Base-by-base conservation (phyloP, 345 rosid species). In the Anastatica hierochuntica region DNA sequence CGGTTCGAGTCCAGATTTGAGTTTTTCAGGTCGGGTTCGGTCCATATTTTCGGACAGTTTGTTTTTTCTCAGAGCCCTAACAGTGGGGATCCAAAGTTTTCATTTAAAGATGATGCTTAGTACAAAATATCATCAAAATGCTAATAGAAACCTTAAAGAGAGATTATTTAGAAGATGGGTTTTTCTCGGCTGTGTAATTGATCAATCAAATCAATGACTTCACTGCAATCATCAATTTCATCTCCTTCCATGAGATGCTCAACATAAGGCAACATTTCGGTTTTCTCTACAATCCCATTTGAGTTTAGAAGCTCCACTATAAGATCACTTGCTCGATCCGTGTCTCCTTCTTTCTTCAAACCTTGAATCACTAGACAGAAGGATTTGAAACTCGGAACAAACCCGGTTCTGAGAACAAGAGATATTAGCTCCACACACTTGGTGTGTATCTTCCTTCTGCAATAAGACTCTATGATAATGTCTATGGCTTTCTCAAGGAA, bases 351-450 rank as follows among this genome's bases (percentile, higher is more conserved):
- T 10, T 43, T 45, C 36, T 53, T 49, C 53, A 70, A 49, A 19
- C 80, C 60, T 44, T 60, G 67, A 64, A 78, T 60, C 62, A 76
- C 60, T 43, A 57, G 49, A 42, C 67, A 56, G 30, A 68, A 73
- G 21, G 76, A 62, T 41, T 64, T 68, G 31, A 76, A 71, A 37
- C 74, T 59, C 11, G 81, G 79, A 30, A 59, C 35, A 43, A 56
- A 76, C 31, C 84, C 75, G 13, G 39, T 30, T 10, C 31, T 20
- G 7, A 79, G 51, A 35, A 71, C 56, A 38, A 45, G 34, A 1
- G 52, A 36, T 58, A 79, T 63, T 48, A 73, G 56, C 56, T 68
- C 67, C 7, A 68, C 14, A 60, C 74, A 66, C 17, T 60, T 15
- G 4, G 23, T 62, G 29, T 67, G 64, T 42, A 57, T 55, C 49